Base-by-base conservation (phyloP, 2,329 filamentous ascomycete species). In the Fusarium anthophilum region DNA sequence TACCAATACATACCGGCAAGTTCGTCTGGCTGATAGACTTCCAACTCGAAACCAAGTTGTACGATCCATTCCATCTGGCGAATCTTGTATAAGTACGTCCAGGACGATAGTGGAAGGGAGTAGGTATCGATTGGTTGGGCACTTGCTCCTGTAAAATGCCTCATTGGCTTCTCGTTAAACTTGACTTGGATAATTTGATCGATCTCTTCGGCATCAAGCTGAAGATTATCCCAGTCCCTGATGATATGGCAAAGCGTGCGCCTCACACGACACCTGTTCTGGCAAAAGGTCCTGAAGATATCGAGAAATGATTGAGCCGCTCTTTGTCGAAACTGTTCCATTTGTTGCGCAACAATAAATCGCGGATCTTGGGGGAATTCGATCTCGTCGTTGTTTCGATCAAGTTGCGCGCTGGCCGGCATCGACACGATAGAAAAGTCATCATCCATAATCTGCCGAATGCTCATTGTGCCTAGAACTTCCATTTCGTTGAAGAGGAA, bases 11-110 rank as follows among this genome's bases (percentile, higher is more conserved):
- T 97, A 30, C 91, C 91, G 2, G 91, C 89, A 15, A 96, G 87
- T 81, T 99, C 96, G 80, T 97, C 93, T 1, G 91, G 88, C 60
- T 96, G 91, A 82, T 98, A 98, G 15, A 98, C 90, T 48, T 96
- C 92, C 18, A 98, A 91, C 82, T 99, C 96, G 81, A 99, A 98
- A 18, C 97, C 96, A 38, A 98, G 90, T 79, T 98, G 93, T 22
- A 98, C 88, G 51, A 97, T 92, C 86, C 91, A 93, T 80, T 96
- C 92, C 88, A 98, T 94, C 78, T 96, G 90, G 37, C 89, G 90
- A n/a, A 98, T 87, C 82, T 98, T 98, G 82, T 97, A 94, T 68
- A 95, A 89, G 77, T 96, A 97, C 0, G 92, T 90, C 96, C 96
- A 99, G 8, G 93, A 95, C 3, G 93, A 94, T 2, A 98, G 86